A percentile compares a stretch with the other conserved stretches of the same genome.
Evolutionary conservation across 768 basidiomycete genomes (phyloP).

Genomic region (Pisolithus tinctorius): DNA sequence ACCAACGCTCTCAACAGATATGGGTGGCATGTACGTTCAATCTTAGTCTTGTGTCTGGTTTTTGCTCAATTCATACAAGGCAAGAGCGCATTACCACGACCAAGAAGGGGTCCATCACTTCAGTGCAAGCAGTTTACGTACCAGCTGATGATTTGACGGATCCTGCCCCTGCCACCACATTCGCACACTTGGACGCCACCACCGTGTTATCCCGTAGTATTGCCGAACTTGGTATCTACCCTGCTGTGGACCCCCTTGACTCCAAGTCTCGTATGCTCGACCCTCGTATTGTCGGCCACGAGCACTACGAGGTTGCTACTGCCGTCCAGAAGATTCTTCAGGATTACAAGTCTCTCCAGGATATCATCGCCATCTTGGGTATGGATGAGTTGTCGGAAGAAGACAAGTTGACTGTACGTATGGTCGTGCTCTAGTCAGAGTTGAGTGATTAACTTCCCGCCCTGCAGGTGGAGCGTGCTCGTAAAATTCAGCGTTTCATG

Average conservation of each 20-base stretch:
- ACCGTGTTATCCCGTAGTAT: constrained; percentile 99
- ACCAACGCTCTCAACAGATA: constrained; percentile 98
- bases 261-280: constrained; percentile 99
- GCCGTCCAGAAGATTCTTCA: constrained; percentile 96
- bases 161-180: constrained; percentile 98
- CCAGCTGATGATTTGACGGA: constrained; percentile 99
- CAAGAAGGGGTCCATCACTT: constrained; percentile 99
- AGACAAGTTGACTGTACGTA: constrained; percentile 78
- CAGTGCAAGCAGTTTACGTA: constrained; percentile 99
- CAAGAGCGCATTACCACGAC: constrained; percentile 99
- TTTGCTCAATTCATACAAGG: constrained; percentile 35
- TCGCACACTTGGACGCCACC: constrained; percentile 99
- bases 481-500: constrained; percentile 99
- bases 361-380: constrained; percentile 99
- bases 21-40: constrained; percentile 91
- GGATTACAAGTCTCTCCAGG: constrained; percentile 95
- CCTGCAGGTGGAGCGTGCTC: constrained; percentile 85
- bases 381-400: constrained; percentile 99
- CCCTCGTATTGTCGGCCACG: constrained; percentile 93
- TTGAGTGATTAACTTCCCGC: neutral
- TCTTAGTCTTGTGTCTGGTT: neutral
- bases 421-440: neutral
- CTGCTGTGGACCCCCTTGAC: constrained; percentile 98
- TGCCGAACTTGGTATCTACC: constrained; percentile 98
- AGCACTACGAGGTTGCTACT: constrained; percentile 96